Evolutionary conservation across 2,329 filamentous ascomycete species (phyloP), one percentile per base, ranked within the genome.

Genomic region (Trichoderma atroviride): DNA sequence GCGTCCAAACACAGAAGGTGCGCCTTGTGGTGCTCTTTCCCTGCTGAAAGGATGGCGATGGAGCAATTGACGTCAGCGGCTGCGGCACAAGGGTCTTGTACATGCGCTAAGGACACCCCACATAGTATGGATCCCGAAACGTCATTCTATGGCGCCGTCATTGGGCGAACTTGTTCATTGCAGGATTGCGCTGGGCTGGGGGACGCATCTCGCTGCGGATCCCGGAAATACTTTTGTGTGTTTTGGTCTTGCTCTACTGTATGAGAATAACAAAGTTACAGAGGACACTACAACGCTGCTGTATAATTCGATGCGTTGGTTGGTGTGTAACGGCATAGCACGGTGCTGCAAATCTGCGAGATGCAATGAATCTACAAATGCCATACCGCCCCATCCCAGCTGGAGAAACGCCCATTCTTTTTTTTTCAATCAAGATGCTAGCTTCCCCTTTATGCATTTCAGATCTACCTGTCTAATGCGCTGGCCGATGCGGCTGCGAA

Each of bases 11-110:
- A 40, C 29, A 62, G 59, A 62, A 62, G 59, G 59, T 50, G 59
- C 59, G 60, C 33, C 40, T 35, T 56, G 24, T 13, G 27, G 55
- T 55, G 31, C 50, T 50, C 58, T 66, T 35, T 52, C 40, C 63
- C n/a, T 58, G 67, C 31, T 31, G 52, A 69, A 52, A 52, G 29
- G 29, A 7, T 37, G 5, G 31, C 27, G 61, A 31, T 19, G 37
- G 29, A 37, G 29, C 16, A 16, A 29, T 14, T 70, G 68, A 70
- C 68, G 68, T 70, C 68, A 66, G 68, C 35, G 68, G 62, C 57
- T 62, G 68, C 68, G 68, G 68, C 68, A 70, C 62, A 43, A 70
- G 47, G 68, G 61, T 63, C 59, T 22, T 37, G 33, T 53, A 58
- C 53, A 60, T 40, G 37, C 50, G 52, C 52, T 16, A 31, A 29